phyloP scores from a whole-genome alignment of 306 rosid species.

The Fragaria nilgerrensis region DNA sequence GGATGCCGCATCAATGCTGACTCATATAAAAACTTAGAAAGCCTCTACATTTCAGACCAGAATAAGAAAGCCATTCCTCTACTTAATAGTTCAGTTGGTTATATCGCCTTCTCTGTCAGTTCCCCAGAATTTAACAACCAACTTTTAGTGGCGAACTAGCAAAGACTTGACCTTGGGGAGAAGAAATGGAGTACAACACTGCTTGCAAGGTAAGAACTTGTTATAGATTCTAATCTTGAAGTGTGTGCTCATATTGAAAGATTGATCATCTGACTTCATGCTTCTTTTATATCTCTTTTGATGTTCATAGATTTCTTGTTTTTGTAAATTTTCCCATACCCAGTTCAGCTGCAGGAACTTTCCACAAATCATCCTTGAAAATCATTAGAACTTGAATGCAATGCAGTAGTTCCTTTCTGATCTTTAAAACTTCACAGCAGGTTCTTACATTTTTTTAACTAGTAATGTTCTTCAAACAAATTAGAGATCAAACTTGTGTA shows the following conservation, averaged over 20 bases:
- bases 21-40: neutral
- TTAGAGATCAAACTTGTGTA: neutral
- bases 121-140: constrained; percentile 14
- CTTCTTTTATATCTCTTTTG: neutral
- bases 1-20: constrained; percentile 26
- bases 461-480: neutral
- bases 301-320: neutral
- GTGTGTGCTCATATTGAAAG: neutral
- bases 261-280: neutral
- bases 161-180: neutral
- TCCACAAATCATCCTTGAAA: neutral
- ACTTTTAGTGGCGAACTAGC: constrained; percentile 4
- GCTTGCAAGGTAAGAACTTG: constrained; percentile 45
- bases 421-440: neutral
- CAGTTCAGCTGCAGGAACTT: neutral
- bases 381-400: neutral
- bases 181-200: constrained; percentile 50
- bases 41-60: neutral
- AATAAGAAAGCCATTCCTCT: neutral
- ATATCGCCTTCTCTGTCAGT: neutral
- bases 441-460: neutral
- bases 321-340: neutral
- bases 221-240: neutral
- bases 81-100: neutral
- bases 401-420: constrained; percentile 2